Evolutionary conservation across 148 eudicot species (phyloP).

Genomic region (Spergularia bocconei): DNA sequence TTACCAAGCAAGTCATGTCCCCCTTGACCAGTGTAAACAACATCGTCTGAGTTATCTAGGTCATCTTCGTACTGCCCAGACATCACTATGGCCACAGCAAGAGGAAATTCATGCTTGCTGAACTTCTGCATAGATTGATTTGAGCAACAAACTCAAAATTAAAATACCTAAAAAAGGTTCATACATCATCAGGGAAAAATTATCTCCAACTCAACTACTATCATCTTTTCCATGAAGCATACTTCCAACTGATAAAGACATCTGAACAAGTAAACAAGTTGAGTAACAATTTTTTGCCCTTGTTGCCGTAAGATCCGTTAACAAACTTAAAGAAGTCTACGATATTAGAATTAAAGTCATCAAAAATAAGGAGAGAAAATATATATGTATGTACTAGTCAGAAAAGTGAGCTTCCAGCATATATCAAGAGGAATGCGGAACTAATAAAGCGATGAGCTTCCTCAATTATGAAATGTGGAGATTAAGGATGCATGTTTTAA

Average conservation of each 20-base stretch:
- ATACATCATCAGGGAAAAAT: neutral
- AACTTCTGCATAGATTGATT: conserved; percentile 24
- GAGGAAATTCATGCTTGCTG: conserved; percentile 33
- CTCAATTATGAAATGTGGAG: no score
- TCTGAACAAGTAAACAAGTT: no score
- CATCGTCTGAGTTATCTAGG: conserved; percentile 41
- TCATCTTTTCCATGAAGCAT: neutral
- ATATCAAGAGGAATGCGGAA: no score
- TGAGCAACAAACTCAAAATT: neutral
- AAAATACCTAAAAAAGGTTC: neutral
- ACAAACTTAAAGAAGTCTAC: neutral
- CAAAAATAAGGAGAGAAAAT: neutral
- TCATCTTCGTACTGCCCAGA: conserved; percentile 56
- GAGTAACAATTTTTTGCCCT: neutral
- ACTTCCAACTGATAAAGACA: no score
- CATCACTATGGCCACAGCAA: conserved; percentile 45
- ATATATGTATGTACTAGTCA: neutral
- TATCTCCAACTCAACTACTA: neutral
- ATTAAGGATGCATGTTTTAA: neutral
- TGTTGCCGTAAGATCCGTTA: neutral
- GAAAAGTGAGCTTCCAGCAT: neutral
- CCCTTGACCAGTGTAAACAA: conserved; percentile 50
- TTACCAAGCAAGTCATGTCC: conserved; percentile 43
- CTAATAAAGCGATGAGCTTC: neutral
- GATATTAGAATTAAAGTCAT: neutral